phyloP scores from a whole-genome alignment of 2,329 filamentous ascomycete genomes.

The Bipolaris oryzae region DNA sequence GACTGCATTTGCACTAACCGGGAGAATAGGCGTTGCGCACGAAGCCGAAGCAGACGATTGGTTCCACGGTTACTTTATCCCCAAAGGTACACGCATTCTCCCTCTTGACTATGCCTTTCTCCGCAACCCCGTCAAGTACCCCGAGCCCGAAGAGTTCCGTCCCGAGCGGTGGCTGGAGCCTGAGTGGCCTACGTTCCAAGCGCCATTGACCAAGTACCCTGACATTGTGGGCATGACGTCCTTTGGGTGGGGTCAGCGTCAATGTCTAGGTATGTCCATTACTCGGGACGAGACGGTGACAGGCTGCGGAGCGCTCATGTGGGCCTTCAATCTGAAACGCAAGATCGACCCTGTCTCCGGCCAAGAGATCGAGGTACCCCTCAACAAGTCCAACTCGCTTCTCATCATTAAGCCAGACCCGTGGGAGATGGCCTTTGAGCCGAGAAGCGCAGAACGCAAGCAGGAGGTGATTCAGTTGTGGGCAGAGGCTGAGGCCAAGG shows the following conservation, averaged over 20 bases:
- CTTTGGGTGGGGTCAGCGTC: constrained; percentile 68
- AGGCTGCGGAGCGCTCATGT: constrained; percentile 58
- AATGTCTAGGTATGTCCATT: constrained; percentile 67
- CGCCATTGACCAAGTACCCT: constrained; percentile 67
- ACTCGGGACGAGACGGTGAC: constrained; percentile 63
- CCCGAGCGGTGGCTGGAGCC: constrained; percentile 68
- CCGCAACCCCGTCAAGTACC: constrained; percentile 62
- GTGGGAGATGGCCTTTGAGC: constrained; percentile 62
- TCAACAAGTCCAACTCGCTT: constrained; percentile 60
- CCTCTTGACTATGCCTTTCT: constrained; percentile 47
- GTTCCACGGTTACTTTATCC: constrained; percentile 57
- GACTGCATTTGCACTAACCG: constrained; percentile 10
- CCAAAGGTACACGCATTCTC: constrained; percentile 53
- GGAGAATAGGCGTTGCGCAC: constrained; percentile 54
- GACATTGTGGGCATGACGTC: constrained; percentile 68
- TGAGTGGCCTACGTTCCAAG: constrained; percentile 68
- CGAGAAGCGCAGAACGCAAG: constrained; percentile 52
- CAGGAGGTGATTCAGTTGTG: constrained; percentile 39
- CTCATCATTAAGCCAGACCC: constrained; percentile 64
- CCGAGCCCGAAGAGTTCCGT: constrained; percentile 66
- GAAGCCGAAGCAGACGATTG: constrained; percentile 59
- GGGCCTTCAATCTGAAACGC: constrained; percentile 56
- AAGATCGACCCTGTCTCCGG: constrained; percentile 55
- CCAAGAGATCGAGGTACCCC: constrained; percentile 51
- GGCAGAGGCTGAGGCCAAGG: constrained; percentile 46